These are phyloP conservation scores for Botryosphaeria dothidea DNA, from an alignment of 2,329 filamentous ascomycete genomes.

Conservation along the genomic window DNA sequence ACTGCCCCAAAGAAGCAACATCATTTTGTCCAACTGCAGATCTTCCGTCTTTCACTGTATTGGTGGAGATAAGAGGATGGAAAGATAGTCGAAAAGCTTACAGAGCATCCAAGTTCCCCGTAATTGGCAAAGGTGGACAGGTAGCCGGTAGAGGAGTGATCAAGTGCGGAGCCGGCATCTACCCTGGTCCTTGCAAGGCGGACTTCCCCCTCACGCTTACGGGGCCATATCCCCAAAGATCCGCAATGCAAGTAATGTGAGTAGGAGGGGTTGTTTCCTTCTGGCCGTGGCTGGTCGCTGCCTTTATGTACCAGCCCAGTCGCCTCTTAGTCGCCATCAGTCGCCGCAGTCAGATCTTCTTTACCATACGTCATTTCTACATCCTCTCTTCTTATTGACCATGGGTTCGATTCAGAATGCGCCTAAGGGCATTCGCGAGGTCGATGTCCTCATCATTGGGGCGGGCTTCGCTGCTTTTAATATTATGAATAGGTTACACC, in stretches of 20 bases:
- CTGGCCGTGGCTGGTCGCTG: background rate
- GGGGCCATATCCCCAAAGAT: no score
- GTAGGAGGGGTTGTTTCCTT: background rate
- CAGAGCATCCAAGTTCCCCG: background rate
- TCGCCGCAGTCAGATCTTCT: background rate
- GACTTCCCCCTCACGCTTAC: no score
- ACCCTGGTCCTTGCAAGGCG: background rate
- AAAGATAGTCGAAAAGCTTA: background rate
- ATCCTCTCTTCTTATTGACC: background rate
- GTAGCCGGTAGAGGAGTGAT: background rate
- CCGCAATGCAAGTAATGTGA: no score
- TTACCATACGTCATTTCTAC: background rate
- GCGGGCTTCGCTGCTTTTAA: slow-evolving; percentile 31
- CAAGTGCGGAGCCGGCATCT: background rate
- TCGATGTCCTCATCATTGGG: slow-evolving; percentile 29
- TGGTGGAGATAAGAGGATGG: background rate
- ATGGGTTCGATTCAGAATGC: background rate
- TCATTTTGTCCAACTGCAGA: background rate
- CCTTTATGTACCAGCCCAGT: background rate
- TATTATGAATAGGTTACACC: slow-evolving; percentile 18
- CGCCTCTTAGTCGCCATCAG: background rate
- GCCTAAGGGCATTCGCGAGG: background rate
- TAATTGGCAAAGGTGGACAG: background rate
- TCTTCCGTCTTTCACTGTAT: background rate
- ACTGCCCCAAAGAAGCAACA: background rate